A percentile compares a stretch with the other conserved stretches of the same genome.
Conservation (phyloP, 352 stramenopile species). For the Phytophthora idaei region DNA sequence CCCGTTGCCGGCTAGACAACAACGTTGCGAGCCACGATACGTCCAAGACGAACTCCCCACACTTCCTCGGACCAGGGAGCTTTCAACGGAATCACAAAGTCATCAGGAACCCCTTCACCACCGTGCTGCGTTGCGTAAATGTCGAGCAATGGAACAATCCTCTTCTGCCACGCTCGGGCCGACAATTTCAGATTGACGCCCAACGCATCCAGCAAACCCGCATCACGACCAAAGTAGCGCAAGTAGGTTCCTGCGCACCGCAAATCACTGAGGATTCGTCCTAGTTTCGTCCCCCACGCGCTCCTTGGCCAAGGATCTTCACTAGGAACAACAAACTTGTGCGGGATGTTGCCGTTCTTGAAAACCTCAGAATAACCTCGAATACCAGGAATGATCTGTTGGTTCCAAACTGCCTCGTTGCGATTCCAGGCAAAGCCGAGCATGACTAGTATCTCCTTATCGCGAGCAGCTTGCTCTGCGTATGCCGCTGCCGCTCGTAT, state of each 20-base stretch:
- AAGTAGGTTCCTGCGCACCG: background rate
- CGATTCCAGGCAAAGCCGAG: background rate
- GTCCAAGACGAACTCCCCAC: background rate
- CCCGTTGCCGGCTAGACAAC: too few species aligned
- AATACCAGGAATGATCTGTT: conserved; percentile 1
- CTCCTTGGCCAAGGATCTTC: conserved; percentile 2
- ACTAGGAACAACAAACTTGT: conserved; percentile 2
- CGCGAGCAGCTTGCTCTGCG: background rate
- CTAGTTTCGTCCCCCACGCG: background rate
- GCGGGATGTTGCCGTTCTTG: background rate
- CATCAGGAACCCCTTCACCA: background rate
- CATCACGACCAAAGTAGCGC: background rate
- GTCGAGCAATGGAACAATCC: background rate
- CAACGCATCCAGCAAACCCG: background rate
- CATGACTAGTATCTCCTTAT: background rate
- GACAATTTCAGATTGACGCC: background rate
- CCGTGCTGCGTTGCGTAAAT: background rate
- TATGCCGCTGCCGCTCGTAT: background rate
- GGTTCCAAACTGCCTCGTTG: background rate
- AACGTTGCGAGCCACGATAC: too few species aligned
- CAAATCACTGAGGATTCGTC: background rate
- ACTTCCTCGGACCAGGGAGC: background rate
- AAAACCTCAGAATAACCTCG: background rate
- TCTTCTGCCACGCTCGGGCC: background rate
- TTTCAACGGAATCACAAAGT: background rate